Evolutionary conservation across 805 yeast genomes (phyloP).

Genomic region (Zygosaccharomyces kombuchaensis): DNA sequence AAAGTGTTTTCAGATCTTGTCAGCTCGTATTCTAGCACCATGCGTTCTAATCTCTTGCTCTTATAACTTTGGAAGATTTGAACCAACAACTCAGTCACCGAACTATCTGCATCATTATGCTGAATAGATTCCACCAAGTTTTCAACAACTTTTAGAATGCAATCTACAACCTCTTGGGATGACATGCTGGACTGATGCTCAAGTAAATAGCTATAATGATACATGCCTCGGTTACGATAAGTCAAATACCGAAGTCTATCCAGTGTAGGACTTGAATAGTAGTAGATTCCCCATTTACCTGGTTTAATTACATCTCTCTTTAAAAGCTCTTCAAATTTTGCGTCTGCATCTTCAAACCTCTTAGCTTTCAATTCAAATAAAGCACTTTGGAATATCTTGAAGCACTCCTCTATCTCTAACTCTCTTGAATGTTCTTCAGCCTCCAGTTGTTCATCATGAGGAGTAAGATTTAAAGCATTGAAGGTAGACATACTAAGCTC

Average conservation of each 20-base stretch:
- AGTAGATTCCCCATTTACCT: slow-evolving; percentile 38
- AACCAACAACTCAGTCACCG: slow-evolving; percentile 46
- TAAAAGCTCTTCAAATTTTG: slow-evolving; percentile 58
- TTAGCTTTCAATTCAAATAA: slow-evolving; percentile 53
- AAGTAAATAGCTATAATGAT: slow-evolving; percentile 44
- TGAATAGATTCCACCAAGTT: slow-evolving; percentile 63
- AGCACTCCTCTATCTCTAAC: slow-evolving; percentile 82
- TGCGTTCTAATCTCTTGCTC: slow-evolving; percentile 47
- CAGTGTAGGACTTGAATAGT: slow-evolving; percentile 56
- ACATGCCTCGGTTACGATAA: slow-evolving; percentile 75
- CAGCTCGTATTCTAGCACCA: slow-evolving; percentile 55
- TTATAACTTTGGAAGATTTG: slow-evolving; percentile 50
- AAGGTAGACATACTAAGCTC: slow-evolving; percentile 53
- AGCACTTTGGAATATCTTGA: slow-evolving; percentile 68
- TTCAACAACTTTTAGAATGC: slow-evolving; percentile 46
- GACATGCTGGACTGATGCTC: slow-evolving; percentile 24
- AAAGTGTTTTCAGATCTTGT: slow-evolving; percentile 36
- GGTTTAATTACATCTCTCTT: slow-evolving; percentile 59
- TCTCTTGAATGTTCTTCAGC: slow-evolving; percentile 90
- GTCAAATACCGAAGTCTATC: slow-evolving; percentile 71
- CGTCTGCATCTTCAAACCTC: slow-evolving; percentile 47
- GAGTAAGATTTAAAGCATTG: slow-evolving; percentile 72
- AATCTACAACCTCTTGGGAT: slow-evolving; percentile 39
- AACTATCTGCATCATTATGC: slow-evolving; percentile 63
- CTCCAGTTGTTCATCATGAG: slow-evolving; percentile 62